Evolutionary conservation across 352 stramenopile species (phyloP).

Genomic region (Aphanomyces cochlioides): DNA sequence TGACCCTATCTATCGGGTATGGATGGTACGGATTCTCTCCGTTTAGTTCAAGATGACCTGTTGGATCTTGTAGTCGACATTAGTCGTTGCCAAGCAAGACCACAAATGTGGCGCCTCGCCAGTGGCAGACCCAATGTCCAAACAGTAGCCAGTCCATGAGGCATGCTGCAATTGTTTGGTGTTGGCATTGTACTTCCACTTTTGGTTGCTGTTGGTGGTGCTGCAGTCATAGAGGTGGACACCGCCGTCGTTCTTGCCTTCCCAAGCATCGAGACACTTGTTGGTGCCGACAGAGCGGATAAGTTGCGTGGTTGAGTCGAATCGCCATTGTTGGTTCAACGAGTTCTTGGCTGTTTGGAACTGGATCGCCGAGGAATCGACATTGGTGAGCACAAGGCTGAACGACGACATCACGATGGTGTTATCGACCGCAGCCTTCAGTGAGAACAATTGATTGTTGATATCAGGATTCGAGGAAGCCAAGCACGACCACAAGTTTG

Average conservation of each 20-base stretch:
- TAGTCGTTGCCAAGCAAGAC: too few relatives aligned
- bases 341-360: neutral
- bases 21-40: too few relatives aligned
- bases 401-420: neutral
- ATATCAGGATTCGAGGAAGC: neutral
- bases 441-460: neutral
- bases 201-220: conserved; percentile 47
- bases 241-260: conserved; percentile 43
- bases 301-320: neutral
- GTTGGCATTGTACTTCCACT: conserved; percentile 45
- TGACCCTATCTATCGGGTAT: too few relatives aligned
- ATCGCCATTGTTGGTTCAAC: conserved; percentile 31
- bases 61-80: too few relatives aligned
- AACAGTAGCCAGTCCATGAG: conserved; percentile 32
- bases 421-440: neutral
- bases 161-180: conserved; percentile 43
- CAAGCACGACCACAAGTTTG: conserved; percentile 42
- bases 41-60: too few relatives aligned
- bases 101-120: too few relatives aligned
- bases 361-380: neutral
- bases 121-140: too few relatives aligned
- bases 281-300: neutral
- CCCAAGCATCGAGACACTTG: conserved; percentile 10
- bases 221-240: conserved; percentile 58
- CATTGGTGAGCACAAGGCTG: neutral